Evolutionary conservation across 257 asterid species (phyloP), one percentile per base, ranked within the genome.

Genomic region (Vinca minor): DNA sequence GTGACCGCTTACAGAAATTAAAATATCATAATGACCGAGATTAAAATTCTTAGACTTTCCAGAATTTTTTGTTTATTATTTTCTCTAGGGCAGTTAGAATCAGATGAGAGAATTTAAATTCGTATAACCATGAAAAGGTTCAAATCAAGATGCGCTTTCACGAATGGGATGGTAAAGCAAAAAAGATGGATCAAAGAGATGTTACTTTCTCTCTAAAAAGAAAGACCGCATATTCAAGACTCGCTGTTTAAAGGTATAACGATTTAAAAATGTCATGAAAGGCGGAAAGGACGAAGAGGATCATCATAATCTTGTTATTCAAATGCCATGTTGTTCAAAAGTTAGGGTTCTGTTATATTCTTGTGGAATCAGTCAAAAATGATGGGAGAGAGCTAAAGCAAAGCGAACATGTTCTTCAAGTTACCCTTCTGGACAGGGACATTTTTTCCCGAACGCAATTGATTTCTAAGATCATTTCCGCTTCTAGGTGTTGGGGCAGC

Each of bases 251-350:
- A n/a, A n/a, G n/a, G n/a, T n/a, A n/a, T n/a, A n/a, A n/a, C n/a
- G n/a, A n/a, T n/a, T n/a, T 47, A 47, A 42, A 32, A 53, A 61
- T 72, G 69, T 66, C 77, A 34, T 53, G 54, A 62, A 72, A 17
- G 77, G 29, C 77, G 65, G 73, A 72, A 72, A 72, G 64, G 29
- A 46, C 11, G n/a, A 28, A 59, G 63, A 28, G 26, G 63, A 42
- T 39, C 44, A 41, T 71, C 11, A 42, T 39, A 35, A 41, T 71
- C 11, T 15, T 23, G n/a, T 32, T 38, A 14, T 21, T 58, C 58
- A 34, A 58, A 44, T n/a, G n/a, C 20, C 26, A 44, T 41, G n/a
- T 29, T 38, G 26, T 38, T 26, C 28, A 55, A 41, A 65, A 49
- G 8, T 25, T 15, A 53, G 28, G 46, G 41, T 35, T 0, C 11